Conservation (phyloP, 208 protist species). For the Leishmania major region DNA sequence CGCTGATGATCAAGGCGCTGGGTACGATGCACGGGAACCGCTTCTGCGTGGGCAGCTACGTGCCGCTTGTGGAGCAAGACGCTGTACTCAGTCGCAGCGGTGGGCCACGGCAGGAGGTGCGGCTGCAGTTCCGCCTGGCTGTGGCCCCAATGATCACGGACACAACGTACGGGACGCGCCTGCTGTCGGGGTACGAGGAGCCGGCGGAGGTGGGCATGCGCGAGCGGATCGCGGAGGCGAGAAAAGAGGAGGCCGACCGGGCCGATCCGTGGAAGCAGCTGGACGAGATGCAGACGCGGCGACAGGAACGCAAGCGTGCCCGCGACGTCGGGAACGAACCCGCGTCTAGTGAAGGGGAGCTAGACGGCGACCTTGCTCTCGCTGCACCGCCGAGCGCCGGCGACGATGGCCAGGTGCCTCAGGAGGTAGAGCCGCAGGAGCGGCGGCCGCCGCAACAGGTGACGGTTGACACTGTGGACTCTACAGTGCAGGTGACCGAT, state of each 20-base stretch:
- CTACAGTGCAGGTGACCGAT: neutral
- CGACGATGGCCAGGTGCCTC: neutral
- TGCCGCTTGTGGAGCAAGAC: slow-evolving; percentile 20
- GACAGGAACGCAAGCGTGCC: slow-evolving; percentile 25
- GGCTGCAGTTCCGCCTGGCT: slow-evolving; percentile 63
- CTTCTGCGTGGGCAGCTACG: slow-evolving; percentile 43
- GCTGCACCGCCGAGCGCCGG: neutral
- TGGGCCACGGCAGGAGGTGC: slow-evolving; percentile 45
- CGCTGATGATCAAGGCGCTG: slow-evolving; percentile 34
- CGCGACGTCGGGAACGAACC: slow-evolving; percentile 12
- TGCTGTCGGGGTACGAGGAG: slow-evolving; percentile 45
- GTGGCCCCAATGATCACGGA: slow-evolving; percentile 42
- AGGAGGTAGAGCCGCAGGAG: neutral
- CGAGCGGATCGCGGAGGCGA: slow-evolving; percentile 15
- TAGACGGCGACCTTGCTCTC: neutral
- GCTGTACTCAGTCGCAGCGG: slow-evolving; percentile 29
- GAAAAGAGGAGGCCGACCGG: slow-evolving; percentile 20
- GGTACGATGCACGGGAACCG: slow-evolving; percentile 46
- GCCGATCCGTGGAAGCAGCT: slow-evolving; percentile 30
- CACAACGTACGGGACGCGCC: slow-evolving; percentile 14
- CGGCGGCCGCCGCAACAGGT: neutral
- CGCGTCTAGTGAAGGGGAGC: neutral
- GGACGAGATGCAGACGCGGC: slow-evolving; percentile 22
- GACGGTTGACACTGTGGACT: neutral
- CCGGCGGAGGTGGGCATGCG: slow-evolving; percentile 32